Conservation (phyloP, 2,329 filamentous ascomycete species). For the Xylaria digitata region DNA sequence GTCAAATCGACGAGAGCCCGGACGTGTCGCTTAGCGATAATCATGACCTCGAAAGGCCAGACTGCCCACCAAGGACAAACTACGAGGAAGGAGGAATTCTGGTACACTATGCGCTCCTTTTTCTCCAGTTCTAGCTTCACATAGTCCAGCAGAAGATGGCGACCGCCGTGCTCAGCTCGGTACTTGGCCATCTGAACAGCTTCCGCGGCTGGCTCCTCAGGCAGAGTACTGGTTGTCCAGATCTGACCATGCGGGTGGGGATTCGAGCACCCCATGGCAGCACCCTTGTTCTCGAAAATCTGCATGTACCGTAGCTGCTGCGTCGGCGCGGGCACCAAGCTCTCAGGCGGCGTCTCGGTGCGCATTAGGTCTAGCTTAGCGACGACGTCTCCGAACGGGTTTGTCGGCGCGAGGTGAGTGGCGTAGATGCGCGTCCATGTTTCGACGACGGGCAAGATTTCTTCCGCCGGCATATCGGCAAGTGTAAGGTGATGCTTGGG, state of each 20-base stretch:
- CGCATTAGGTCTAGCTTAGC: slow-evolving; percentile 54
- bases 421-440: slow-evolving; percentile 94
- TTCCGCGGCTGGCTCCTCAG: slow-evolving; percentile 88
- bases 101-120: slow-evolving; percentile 85
- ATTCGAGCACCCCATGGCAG: slow-evolving; percentile 98
- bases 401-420: slow-evolving; percentile 78
- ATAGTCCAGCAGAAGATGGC: slow-evolving; percentile 87
- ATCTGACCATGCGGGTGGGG: slow-evolving; percentile 97
- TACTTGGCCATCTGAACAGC: slow-evolving; percentile 83
- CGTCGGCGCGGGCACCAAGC: slow-evolving; percentile 63
- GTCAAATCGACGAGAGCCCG: slow-evolving; percentile 85
- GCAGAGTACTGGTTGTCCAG: slow-evolving; percentile 92
- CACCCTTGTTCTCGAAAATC: slow-evolving; percentile 99
- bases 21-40: slow-evolving; percentile 86
- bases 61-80: slow-evolving; percentile 98
- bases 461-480: slow-evolving; percentile 81
- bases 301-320: slow-evolving; percentile 96
- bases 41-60: slow-evolving; percentile 96
- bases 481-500: slow-evolving; percentile 90
- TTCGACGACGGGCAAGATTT: slow-evolving; percentile 85
- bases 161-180: slow-evolving; percentile 74
- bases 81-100: slow-evolving; percentile 86
- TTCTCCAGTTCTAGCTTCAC: slow-evolving; percentile 84
- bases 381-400: slow-evolving; percentile 66
- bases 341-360: slow-evolving; percentile 52